Conservation (phyloP, 208 protist species). For the Trypanosoma rangeli region DNA sequence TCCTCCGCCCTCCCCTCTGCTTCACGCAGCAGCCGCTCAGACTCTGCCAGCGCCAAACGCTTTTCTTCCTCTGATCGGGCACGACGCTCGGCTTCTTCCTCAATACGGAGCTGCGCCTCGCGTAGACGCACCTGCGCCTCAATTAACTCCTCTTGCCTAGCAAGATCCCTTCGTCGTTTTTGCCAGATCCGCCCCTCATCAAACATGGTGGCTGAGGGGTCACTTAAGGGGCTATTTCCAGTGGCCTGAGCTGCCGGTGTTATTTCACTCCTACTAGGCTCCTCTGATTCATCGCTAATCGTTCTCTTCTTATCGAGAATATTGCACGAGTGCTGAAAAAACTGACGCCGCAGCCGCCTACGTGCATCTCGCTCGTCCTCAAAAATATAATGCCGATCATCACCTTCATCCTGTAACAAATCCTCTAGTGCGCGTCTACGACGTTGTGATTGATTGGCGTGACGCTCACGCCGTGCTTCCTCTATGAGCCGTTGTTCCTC, state of each 20-base stretch:
- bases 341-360: conserved; percentile 18
- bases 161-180: conserved; percentile 29
- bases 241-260: neutral
- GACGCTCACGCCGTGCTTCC: conserved; percentile 17
- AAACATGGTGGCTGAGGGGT: neutral
- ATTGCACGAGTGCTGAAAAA: neutral
- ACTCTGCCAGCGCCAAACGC: conserved; percentile 1
- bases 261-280: neutral
- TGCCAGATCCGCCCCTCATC: conserved; percentile 32
- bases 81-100: conserved; percentile 43
- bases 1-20: conserved; percentile 49
- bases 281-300: neutral
- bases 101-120: conserved; percentile 58
- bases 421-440: conserved; percentile 28
- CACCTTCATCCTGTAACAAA: conserved; percentile 40
- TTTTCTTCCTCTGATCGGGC: conserved; percentile 2
- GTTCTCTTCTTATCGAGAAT: neutral
- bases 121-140: conserved; percentile 48
- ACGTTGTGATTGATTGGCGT: conserved; percentile 8
- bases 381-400: conserved; percentile 35
- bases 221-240: neutral
- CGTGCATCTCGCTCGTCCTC: conserved; percentile 50
- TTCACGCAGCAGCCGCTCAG: conserved; percentile 38
- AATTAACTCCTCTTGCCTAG: conserved; percentile 39
- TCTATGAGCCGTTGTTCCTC: conserved; percentile 16